Conservation (phyloP, 2,329 filamentous ascomycete species). For the Dothiorella sarmentorum region DNA sequence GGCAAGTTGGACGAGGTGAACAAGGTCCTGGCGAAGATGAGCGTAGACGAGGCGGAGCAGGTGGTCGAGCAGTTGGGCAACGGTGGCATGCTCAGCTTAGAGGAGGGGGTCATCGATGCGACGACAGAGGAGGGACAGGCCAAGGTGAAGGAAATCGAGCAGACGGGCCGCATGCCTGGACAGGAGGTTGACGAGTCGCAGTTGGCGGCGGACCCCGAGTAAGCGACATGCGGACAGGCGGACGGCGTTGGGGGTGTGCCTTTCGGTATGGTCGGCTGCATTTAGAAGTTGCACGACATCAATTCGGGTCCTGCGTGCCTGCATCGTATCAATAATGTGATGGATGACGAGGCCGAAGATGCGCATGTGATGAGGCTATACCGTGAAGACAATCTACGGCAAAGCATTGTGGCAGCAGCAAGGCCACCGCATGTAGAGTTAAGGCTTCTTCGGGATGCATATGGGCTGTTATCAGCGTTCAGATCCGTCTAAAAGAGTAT, state of each 20-base stretch:
- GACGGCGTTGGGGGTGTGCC: conserved; percentile 1
- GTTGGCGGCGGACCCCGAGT: conserved; percentile 16
- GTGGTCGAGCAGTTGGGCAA: conserved; percentile 76
- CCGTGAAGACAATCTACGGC: no score
- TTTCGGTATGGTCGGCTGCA: background rate
- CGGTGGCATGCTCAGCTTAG: conserved; percentile 84
- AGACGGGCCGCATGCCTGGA: conserved; percentile 36
- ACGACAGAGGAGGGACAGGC: conserved; percentile 83
- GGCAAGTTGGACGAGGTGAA: conserved; percentile 88
- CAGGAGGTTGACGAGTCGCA: conserved; percentile 23
- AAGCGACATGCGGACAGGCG: background rate
- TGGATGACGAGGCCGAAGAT: background rate
- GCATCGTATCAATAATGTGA: background rate
- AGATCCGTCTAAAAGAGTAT: no score
- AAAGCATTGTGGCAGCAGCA: no score
- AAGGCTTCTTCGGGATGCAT: no score
- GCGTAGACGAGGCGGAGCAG: conserved; percentile 80
- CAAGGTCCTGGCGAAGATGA: conserved; percentile 83
- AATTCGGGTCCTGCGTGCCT: no score
- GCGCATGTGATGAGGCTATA: no score
- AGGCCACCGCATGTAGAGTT: no score
- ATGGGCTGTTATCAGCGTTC: no score
- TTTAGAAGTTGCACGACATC: background rate
- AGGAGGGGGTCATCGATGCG: conserved; percentile 91
- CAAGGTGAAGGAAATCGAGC: conserved; percentile 67